Evolutionary conservation across 805 yeast species (phyloP).

Genomic region (Schizosaccharomyces cryophilus): DNA sequence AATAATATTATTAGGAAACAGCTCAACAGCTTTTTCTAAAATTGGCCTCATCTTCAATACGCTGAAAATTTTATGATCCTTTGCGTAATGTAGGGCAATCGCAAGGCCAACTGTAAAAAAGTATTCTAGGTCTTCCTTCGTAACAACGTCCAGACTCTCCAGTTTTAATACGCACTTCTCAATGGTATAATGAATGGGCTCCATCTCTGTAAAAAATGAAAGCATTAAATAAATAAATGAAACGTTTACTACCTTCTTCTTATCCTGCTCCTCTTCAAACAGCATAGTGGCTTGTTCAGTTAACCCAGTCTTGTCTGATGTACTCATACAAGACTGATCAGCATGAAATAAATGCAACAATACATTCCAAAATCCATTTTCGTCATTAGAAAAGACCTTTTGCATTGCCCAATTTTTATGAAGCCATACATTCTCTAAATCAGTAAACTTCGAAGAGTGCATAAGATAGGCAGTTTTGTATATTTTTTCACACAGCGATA

Average conservation of each 20-base stretch:
- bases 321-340: not conserved
- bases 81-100: not conserved
- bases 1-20: not conserved
- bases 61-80: not conserved
- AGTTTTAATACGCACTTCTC: too few species aligned
- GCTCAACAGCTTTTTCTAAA: not conserved
- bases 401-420: not conserved
- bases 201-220: too few species aligned
- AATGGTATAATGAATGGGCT: too few species aligned
- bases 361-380: not conserved
- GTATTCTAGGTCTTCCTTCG: not conserved
- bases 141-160: too few species aligned
- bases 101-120: not conserved
- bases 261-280: too few species aligned
- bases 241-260: too few species aligned
- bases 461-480: not conserved
- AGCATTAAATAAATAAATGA: too few species aligned
- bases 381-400: not conserved
- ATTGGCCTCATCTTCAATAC: not conserved
- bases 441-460: not conserved
- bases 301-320: too few species aligned
- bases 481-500: not conserved
- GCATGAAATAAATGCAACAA: not conserved
- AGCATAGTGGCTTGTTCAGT: too few species aligned
- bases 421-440: not conserved